A percentile compares a stretch with the other conserved stretches of the same genome.
Evolutionary conservation across 768 basidiomycete species (phyloP).

Genomic region (Pluteus cervinus): DNA sequence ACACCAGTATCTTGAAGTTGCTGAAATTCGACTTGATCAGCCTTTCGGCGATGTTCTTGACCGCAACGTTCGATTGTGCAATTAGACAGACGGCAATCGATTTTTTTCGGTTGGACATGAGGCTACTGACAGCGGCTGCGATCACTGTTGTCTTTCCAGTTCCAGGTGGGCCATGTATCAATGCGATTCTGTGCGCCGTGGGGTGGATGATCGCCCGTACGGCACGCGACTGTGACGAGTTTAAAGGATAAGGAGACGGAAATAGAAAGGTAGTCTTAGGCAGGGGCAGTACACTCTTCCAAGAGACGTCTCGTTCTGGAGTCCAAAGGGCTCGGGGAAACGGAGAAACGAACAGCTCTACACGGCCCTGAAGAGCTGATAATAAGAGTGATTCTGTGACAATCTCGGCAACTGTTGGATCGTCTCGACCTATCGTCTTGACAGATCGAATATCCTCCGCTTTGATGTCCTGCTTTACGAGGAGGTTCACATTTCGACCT

Average conservation of each 20-base stretch:
- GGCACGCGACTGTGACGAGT: constrained; percentile 42
- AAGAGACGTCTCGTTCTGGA: constrained; percentile 12
- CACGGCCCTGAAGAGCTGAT: constrained; percentile 18
- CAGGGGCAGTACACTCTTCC: constrained; percentile 7
- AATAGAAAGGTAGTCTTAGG: constrained; percentile 1
- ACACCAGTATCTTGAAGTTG: constrained; percentile 58
- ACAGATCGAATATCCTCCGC: constrained; percentile 26
- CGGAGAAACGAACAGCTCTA: constrained; percentile 21
- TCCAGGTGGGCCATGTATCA: constrained; percentile 52
- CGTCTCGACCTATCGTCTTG: constrained; percentile 40
- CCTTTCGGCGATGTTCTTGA: constrained; percentile 78
- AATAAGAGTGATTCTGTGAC: constrained; percentile 19
- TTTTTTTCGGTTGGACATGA: constrained; percentile 20
- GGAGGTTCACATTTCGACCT: constrained; percentile 33
- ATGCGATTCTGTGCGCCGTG: constrained; percentile 21
- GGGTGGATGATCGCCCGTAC: constrained; percentile 42
- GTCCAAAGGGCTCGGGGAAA: constrained; percentile 32
- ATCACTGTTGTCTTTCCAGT: constrained; percentile 65
- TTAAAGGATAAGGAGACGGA: constrained; percentile 23
- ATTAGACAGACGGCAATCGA: constrained; percentile 50
- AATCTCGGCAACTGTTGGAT: constrained; percentile 41
- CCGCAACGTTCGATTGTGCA: constrained; percentile 74
- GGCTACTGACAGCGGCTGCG: constrained; percentile 37
- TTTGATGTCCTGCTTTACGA: constrained; percentile 16
- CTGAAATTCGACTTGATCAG: constrained; percentile 38